phyloP scores from a whole-genome alignment of 495 filamentous ascomycete genomes.

The Tuber borchii region DNA sequence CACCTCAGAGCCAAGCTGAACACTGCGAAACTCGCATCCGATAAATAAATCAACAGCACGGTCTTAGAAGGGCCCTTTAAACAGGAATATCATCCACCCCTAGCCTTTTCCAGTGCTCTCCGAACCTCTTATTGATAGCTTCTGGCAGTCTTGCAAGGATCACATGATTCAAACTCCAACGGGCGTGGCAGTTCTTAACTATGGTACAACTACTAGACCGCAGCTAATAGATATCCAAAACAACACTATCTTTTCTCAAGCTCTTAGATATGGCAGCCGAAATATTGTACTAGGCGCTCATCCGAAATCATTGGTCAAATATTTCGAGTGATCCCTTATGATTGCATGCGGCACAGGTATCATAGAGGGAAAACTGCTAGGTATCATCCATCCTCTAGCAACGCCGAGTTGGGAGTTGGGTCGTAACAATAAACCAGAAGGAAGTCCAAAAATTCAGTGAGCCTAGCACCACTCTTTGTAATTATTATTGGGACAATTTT shows the following conservation, averaged over 20 bases:
- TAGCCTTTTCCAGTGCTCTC: neutral
- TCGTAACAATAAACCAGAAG: neutral
- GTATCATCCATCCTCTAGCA: neutral
- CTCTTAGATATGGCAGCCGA: neutral
- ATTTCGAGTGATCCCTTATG: neutral
- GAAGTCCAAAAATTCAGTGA: neutral
- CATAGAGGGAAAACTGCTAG: neutral
- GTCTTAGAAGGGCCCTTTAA: neutral
- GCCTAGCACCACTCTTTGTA: neutral
- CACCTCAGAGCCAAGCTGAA: neutral
- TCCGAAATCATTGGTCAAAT: neutral
- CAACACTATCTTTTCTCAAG: neutral
- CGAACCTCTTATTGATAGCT: neutral
- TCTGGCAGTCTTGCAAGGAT: neutral
- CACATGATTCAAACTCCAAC: neutral
- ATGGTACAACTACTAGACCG: too few species aligned
- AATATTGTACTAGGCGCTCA: neutral
- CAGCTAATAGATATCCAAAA: neutral
- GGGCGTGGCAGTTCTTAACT: neutral
- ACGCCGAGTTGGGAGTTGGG: neutral
- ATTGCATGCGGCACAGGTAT: neutral
- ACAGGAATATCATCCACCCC: neutral
- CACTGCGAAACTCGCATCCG: neutral
- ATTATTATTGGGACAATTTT: neutral
- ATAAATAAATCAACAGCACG: neutral